Evolutionary conservation across 148 eudicot genomes (phyloP), one percentile per base, ranked within the genome.

Genomic region (Pharnaceum exiguum): DNA sequence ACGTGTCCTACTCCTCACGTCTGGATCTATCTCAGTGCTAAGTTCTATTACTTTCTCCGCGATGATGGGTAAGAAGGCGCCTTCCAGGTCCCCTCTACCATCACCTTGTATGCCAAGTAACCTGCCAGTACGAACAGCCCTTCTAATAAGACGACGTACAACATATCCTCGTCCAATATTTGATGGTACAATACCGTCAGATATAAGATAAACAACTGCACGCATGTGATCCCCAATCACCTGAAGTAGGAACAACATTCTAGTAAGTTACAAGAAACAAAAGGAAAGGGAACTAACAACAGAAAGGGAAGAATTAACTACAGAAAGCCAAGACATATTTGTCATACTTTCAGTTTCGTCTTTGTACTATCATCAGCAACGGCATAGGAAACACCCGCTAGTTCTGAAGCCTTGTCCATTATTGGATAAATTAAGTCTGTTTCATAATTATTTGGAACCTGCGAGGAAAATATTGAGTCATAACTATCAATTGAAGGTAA

Each of bases 121-220:
- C 74, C 95, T 82, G 46, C 96, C 95, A 6, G 70, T 85, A 65
- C 98, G 88, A 59, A 93, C 96, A 61, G 84, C 77, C 72, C 96
- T 83, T 74, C 96, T 83, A 72, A 93, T 88, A 62, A 93, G 86
- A 39, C 96, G 85, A 13, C 96, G 70, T 40, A 85, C 98, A 38
- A 93, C 79, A 75, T 93, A 93, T 51, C 98, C 98, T 71, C 98
- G 85, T 26, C 98, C 96, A 56, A 93, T 85, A 76, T 93, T 93
- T 59, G 96, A 85, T 46, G 98, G 96, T 59, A 71, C 49, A 52
- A 93, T 95, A 25, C 98, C 96, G 61, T 93, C 98, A n/a, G 98
- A 88, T 70, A 93, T 77, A 39, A 93, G 95, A 83, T 71, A 93
- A 30, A 93, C 91, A 55, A 85, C 62, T 16, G 96, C 98, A 51